Conservation (phyloP, 306 rosid species). For the Dryas alaskensis region DNA sequence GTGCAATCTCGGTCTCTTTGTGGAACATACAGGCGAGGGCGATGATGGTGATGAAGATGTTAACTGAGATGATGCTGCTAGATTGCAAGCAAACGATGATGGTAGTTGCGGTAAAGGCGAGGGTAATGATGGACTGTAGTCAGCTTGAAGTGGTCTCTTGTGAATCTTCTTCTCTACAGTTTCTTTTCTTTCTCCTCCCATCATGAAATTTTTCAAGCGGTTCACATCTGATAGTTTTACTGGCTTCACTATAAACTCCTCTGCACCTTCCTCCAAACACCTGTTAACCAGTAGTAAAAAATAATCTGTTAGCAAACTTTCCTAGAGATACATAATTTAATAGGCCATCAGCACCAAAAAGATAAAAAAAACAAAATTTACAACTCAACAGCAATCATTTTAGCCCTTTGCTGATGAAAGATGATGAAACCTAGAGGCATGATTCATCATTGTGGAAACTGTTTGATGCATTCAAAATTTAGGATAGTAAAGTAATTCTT, state of each 20-base stretch:
- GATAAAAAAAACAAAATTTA: neutral
- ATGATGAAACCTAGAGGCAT: too few relatives aligned
- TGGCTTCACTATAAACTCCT: slow-evolving; percentile 83
- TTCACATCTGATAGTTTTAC: slow-evolving; percentile 80
- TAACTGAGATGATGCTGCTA: slow-evolving; percentile 21
- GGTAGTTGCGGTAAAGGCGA: slow-evolving; percentile 15
- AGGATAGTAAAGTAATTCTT: too few relatives aligned
- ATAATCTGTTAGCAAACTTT: neutral
- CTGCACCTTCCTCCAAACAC: slow-evolving; percentile 97
- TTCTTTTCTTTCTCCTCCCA: slow-evolving; percentile 57
- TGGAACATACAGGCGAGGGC: slow-evolving; percentile 22
- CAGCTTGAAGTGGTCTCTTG: slow-evolving; percentile 39
- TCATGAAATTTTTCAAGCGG: slow-evolving; percentile 64
- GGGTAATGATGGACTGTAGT: slow-evolving; percentile 25
- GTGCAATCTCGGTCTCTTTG: slow-evolving; percentile 57
- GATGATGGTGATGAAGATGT: slow-evolving; percentile 19
- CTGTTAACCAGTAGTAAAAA: slow-evolving; percentile 34
- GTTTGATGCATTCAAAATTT: too few relatives aligned
- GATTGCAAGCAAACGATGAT: slow-evolving; percentile 37
- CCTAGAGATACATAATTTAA: neutral
- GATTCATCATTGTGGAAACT: neutral
- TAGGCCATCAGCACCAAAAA: neutral
- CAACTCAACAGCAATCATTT: too few relatives aligned
- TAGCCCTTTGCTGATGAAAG: too few relatives aligned
- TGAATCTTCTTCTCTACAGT: slow-evolving; percentile 28